Percentiles rank a stretch among this genome's conserved stretches.
Conservation (phyloP, 2,329 filamentous ascomycete genomes). For the Colletotrichum camelliae region DNA sequence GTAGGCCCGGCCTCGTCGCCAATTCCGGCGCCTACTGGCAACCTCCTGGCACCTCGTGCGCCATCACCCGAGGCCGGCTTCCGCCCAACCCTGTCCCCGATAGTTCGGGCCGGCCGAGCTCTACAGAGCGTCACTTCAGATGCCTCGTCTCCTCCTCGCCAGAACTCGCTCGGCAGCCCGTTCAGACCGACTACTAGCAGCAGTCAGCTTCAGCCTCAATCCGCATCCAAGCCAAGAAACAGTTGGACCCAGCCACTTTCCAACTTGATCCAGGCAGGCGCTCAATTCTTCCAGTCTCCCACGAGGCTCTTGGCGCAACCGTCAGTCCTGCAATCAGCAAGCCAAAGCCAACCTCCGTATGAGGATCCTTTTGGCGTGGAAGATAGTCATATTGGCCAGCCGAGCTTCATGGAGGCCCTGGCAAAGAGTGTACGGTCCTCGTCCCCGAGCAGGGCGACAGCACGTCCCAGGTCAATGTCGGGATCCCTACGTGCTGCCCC, state of each 20-base stretch:
- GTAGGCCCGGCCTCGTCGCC: slow-evolving; percentile 41
- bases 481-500: slow-evolving; percentile 7
- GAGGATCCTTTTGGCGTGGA: slow-evolving; percentile 35
- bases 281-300: slow-evolving; percentile 21
- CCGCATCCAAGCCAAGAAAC: slow-evolving; percentile 7
- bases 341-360: slow-evolving; percentile 20
- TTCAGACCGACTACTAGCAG: slow-evolving; percentile 42
- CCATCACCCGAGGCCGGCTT: slow-evolving; percentile 29
- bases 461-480: neutral
- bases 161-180: slow-evolving; percentile 59
- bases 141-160: slow-evolving; percentile 59
- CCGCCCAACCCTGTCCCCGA: slow-evolving; percentile 59
- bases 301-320: neutral
- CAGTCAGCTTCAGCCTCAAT: slow-evolving; percentile 17
- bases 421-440: slow-evolving; percentile 28
- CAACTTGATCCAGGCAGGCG: slow-evolving; percentile 19
- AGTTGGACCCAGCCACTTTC: slow-evolving; percentile 20
- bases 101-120: slow-evolving; percentile 61
- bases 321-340: neutral
- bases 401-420: slow-evolving; percentile 37
- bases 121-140: slow-evolving; percentile 65
- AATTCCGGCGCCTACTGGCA: slow-evolving; percentile 26
- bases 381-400: slow-evolving; percentile 30
- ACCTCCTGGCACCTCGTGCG: slow-evolving; percentile 21
- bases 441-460: neutral